phyloP scores from a whole-genome alignment of 1,139 yeast genomes.

The Blastobotrys persicus region DNA sequence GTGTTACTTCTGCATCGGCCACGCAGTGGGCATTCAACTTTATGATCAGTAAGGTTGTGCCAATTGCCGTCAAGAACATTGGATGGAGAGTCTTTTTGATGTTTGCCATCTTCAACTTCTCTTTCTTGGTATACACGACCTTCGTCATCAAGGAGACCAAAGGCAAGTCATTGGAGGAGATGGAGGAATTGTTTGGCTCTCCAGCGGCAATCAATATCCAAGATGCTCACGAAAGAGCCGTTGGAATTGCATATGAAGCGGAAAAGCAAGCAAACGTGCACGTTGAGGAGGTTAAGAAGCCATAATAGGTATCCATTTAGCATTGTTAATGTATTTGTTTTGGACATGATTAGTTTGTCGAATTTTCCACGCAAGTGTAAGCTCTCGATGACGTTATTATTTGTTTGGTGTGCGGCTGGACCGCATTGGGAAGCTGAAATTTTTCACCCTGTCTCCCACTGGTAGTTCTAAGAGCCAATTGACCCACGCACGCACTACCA shows the following conservation, averaged over 20 bases:
- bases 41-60: conserved; percentile 31
- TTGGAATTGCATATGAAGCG: conserved; percentile 4
- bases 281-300: too few species aligned
- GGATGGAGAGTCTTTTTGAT: conserved; percentile 23
- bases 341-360: too few species aligned
- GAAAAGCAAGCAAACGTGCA: neutral
- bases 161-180: conserved; percentile 64
- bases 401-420: too few species aligned
- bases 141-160: conserved; percentile 64
- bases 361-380: too few species aligned
- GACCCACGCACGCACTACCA: too few species aligned
- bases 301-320: too few species aligned
- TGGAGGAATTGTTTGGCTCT: conserved; percentile 50
- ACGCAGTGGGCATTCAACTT: conserved; percentile 51
- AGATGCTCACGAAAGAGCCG: conserved; percentile 10
- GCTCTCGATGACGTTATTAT: too few species aligned
- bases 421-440: too few species aligned
- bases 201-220: conserved; percentile 15
- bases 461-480: too few species aligned
- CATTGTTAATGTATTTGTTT: too few species aligned
- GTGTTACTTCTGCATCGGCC: conserved; percentile 51
- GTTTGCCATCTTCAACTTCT: conserved; percentile 24
- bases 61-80: conserved; percentile 29
- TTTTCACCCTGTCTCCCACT: too few species aligned
- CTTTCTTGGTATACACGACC: conserved; percentile 40